phyloP scores from a whole-genome alignment of 2,329 filamentous ascomycete species.

The Verticillium nubilum region DNA sequence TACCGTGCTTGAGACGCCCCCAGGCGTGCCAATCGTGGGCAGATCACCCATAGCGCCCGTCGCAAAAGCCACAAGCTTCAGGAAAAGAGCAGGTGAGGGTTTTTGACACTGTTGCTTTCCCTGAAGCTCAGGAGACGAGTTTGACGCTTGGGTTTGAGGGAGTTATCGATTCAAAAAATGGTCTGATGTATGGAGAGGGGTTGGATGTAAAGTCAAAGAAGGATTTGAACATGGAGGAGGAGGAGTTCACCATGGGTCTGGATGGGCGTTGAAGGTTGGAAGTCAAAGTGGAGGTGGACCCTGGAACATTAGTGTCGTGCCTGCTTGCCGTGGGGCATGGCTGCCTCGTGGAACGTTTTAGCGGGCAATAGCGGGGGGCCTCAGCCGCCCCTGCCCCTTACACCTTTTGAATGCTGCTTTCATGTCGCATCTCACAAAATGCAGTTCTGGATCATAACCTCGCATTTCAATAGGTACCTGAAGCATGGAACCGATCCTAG shows the following conservation, averaged over 20 bases:
- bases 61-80: background rate
- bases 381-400: background rate
- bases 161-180: too few relatives aligned
- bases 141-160: too few relatives aligned
- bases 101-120: background rate
- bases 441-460: background rate
- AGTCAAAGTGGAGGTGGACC: background rate
- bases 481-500: too few relatives aligned
- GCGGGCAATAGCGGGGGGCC: background rate
- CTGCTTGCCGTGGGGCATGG: background rate
- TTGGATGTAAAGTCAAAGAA: too few relatives aligned
- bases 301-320: background rate
- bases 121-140: background rate
- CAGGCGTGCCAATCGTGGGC: background rate
- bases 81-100: background rate
- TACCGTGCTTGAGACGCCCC: background rate
- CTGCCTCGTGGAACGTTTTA: background rate
- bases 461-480: background rate
- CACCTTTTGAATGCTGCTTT: background rate
- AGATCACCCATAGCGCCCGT: background rate
- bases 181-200: too few relatives aligned
- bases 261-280: background rate
- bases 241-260: too few relatives aligned
- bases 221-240: too few relatives aligned
- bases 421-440: background rate